A percentile compares a stretch with the other conserved stretches of the same genome.
phyloP scores from a whole-genome alignment of 2,329 filamentous ascomycete genomes.

The Fusarium redolens region DNA sequence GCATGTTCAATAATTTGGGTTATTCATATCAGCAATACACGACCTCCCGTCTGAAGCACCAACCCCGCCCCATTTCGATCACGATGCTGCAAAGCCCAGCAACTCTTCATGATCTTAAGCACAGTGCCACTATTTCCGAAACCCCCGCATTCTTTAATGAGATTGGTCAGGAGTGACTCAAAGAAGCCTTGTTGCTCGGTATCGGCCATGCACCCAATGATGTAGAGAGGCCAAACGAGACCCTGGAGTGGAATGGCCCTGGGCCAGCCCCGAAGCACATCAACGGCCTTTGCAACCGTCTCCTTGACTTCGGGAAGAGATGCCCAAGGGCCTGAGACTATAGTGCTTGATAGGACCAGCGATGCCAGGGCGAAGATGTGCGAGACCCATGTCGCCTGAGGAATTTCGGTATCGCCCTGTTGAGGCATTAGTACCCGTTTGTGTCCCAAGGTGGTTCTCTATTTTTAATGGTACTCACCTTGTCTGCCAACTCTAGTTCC shows the following conservation, averaged over 20 bases:
- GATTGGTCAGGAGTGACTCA: neutral
- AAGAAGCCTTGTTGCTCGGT: fast-evolving
- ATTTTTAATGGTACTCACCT: neutral
- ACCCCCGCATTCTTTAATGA: neutral
- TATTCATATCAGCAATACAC: neutral
- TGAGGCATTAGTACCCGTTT: no score
- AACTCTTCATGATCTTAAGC: neutral
- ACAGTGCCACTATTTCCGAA: neutral
- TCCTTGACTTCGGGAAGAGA: neutral
- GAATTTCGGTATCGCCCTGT: no score
- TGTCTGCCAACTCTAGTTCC: neutral
- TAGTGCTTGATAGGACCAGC: neutral
- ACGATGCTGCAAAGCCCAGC: neutral
- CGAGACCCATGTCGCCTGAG: neutral
- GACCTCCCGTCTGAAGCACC: neutral
- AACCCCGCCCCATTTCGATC: neutral
- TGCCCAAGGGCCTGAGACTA: neutral
- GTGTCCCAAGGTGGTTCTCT: no score
- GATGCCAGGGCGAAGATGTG: neutral
- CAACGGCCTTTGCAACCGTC: neutral
- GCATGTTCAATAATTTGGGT: no score
- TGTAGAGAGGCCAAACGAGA: neutral
- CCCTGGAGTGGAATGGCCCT: neutral
- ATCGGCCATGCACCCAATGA: neutral
- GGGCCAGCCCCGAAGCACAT: neutral